Evolutionary conservation across 345 rosid genomes (phyloP).

Genomic region (Turnera subulata): DNA sequence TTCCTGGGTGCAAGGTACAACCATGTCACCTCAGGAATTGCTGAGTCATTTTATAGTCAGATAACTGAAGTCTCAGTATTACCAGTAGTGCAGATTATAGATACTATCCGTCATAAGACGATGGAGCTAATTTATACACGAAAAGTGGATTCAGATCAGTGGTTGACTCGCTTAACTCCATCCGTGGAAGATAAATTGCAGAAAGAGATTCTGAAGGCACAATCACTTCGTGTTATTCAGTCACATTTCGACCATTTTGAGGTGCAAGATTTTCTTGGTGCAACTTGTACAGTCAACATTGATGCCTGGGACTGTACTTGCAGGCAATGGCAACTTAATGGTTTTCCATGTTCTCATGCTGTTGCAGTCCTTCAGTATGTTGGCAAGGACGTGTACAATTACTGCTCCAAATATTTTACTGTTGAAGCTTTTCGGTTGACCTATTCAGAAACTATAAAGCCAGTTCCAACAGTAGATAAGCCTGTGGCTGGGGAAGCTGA

Average conservation of each 20-base stretch:
- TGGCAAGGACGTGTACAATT: constrained; percentile 16
- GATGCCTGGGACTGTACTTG: constrained; percentile 23
- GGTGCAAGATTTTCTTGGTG: constrained; percentile 15
- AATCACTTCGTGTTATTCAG: constrained; percentile 13
- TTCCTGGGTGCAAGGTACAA: constrained; percentile 19
- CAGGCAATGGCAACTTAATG: constrained; percentile 23
- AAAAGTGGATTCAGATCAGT: constrained; percentile 24
- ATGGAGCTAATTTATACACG: constrained; percentile 27
- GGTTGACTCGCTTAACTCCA: constrained; percentile 25
- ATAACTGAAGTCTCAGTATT: constrained; percentile 23
- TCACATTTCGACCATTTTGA: constrained; percentile 6
- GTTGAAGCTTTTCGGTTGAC: constrained; percentile 17
- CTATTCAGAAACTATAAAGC: constrained; percentile 22
- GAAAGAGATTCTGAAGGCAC: constrained; percentile 16
- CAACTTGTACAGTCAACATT: constrained; percentile 6
- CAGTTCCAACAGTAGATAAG: constrained; percentile 18
- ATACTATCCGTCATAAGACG: constrained; percentile 27
- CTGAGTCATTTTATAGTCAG: constrained; percentile 34
- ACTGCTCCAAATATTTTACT: constrained; percentile 22
- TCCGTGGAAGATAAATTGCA: constrained; percentile 22
- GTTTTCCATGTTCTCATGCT: constrained; percentile 24
- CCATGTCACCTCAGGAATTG: constrained; percentile 15
- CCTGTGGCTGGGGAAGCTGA: constrained; percentile 10
- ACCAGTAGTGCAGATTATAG: constrained; percentile 21
- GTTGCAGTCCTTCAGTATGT: constrained; percentile 21